These are phyloP conservation scores for Xylaria cubensis DNA, from an alignment of 495 filamentous ascomycete species.

Conservation along the genomic window DNA sequence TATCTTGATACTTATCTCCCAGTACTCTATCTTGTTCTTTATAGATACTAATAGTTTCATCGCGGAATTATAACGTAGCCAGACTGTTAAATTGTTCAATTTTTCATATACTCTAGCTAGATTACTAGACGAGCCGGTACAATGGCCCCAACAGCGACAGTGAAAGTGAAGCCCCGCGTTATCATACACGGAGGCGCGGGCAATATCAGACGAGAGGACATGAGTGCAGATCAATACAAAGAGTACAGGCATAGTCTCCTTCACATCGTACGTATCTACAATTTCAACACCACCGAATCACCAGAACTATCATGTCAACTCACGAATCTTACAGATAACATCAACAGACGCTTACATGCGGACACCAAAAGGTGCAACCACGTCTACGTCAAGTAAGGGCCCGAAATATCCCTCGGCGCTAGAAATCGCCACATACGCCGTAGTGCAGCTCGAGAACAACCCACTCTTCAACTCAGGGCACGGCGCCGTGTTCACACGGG, in stretches of 20 bases:
- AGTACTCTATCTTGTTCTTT: neutral
- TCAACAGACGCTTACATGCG: slow-evolving; percentile 45
- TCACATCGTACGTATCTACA: slow-evolving; percentile 52
- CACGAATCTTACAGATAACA: slow-evolving; percentile 8
- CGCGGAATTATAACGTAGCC: neutral
- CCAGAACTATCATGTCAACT: slow-evolving; percentile 4
- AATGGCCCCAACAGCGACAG: slow-evolving; percentile 31
- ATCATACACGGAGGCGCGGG: slow-evolving; percentile 93
- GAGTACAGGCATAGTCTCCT: slow-evolving; percentile 70
- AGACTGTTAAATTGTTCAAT: neutral
- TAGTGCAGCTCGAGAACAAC: slow-evolving; percentile 78
- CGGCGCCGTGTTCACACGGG: slow-evolving; percentile 84
- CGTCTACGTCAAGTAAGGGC: neutral
- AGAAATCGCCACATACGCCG: slow-evolving; percentile 76
- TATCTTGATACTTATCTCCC: neutral
- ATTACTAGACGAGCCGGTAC: neutral
- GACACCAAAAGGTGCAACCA: slow-evolving; percentile 27
- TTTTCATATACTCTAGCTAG: neutral
- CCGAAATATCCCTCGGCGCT: slow-evolving; percentile 59
- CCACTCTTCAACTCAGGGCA: slow-evolving; percentile 85
- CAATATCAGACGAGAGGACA: slow-evolving; percentile 71
- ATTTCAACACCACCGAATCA: neutral
- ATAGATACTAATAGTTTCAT: neutral
- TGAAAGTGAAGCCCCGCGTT: slow-evolving; percentile 63
- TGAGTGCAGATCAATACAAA: slow-evolving; percentile 66